A percentile compares a stretch with the other conserved stretches of the same genome.
These are phyloP conservation scores for Coemansia sp. DNA, from an alignment of 192 early-diverging fungal genomes.

Conservation along the genomic window DNA sequence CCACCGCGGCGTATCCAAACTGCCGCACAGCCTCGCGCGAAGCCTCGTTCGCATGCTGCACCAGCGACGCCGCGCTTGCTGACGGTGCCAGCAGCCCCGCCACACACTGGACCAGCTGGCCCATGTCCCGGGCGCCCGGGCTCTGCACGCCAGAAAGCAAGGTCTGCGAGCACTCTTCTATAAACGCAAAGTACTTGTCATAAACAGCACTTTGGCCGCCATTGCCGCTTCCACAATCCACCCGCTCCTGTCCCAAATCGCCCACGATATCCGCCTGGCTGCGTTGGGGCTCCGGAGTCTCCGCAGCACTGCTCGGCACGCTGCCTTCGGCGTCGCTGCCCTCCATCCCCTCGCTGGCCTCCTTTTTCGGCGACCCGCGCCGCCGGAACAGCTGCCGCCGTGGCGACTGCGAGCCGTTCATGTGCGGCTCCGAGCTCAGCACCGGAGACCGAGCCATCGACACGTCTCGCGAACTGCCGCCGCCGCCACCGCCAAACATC, in stretches of 20 bases:
- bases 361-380: constrained; percentile 1
- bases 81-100: no score
- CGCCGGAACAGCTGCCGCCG: constrained; percentile 42
- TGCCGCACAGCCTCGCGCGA: constrained; percentile 17
- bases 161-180: constrained; percentile 20
- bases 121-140: background rate
- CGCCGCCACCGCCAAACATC: constrained; percentile 37
- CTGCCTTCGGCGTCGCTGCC: background rate
- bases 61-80: no score
- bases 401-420: no score
- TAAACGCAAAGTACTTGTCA: constrained; percentile 22
- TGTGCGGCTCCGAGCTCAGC: background rate
- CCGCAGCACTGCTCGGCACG: no score
- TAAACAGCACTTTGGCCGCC: background rate
- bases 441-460: background rate
- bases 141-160: background rate
- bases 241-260: no score
- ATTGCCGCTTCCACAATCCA: no score
- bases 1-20: constrained; percentile 35
- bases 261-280: no score
- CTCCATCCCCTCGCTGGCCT: background rate
- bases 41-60: no score
- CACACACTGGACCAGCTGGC: constrained; percentile 29
- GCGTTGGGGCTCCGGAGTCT: no score
- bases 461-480: no score